A percentile compares a stretch with the other conserved stretches of the same genome.
phyloP scores from a whole-genome alignment of 2,329 filamentous ascomycete genomes.

The Helotiales sp. region DNA sequence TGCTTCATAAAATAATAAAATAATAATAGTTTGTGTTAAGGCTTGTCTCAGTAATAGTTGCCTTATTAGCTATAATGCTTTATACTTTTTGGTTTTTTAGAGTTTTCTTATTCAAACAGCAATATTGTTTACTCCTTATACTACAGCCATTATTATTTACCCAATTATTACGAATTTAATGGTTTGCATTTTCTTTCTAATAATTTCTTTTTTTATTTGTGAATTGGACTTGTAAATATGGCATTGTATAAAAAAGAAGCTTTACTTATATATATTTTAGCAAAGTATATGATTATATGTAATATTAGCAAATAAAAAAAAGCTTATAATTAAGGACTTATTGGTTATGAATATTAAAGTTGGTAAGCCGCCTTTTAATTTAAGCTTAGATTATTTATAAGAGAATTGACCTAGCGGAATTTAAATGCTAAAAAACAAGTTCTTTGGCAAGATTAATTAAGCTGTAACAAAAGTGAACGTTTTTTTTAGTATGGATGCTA shows the following conservation, averaged over 20 bases:
- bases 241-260: slow-evolving; percentile 71
- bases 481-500: slow-evolving; percentile 73
- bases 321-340: slow-evolving; percentile 59
- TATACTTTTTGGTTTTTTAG: too few relatives aligned
- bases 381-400: slow-evolving; percentile 60
- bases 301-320: slow-evolving; percentile 68
- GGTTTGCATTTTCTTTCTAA: slow-evolving; percentile 38
- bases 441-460: slow-evolving; percentile 50
- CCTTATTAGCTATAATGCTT: too few relatives aligned
- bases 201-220: slow-evolving; percentile 34
- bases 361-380: slow-evolving; percentile 60
- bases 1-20: too few relatives aligned
- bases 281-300: slow-evolving; percentile 69
- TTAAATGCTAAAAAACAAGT: slow-evolving; percentile 59
- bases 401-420: slow-evolving; percentile 67
- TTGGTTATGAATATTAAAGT: slow-evolving; percentile 68
- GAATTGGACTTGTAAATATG: slow-evolving; percentile 48
- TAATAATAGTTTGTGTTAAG: too few relatives aligned
- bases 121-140: too few relatives aligned
- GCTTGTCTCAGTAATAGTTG: too few relatives aligned
- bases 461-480: slow-evolving; percentile 70
- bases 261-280: slow-evolving; percentile 68
- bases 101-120: too few relatives aligned
- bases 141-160: too few relatives aligned
- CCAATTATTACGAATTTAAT: slow-evolving; percentile 45